A percentile compares a stretch with the other conserved stretches of the same genome.
Conservation (phyloP, 139 green algal species). For the Tetradesmus lagerheimii region DNA sequence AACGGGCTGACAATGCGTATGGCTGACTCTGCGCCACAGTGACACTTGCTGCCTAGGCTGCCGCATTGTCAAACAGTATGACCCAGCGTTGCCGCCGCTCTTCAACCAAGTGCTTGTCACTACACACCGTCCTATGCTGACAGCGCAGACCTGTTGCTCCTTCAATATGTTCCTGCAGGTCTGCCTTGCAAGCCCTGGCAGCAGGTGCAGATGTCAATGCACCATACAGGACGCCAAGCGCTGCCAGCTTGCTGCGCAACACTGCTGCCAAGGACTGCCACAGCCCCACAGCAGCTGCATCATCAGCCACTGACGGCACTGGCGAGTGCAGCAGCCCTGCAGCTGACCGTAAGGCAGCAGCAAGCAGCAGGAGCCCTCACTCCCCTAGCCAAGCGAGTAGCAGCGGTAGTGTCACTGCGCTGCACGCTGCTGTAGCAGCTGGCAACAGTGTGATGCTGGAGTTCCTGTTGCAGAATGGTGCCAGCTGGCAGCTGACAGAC, state of each 20-base stretch:
- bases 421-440: constrained; percentile 50
- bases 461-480: constrained; percentile 70
- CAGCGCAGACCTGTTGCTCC: background rate
- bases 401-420: constrained; percentile 29
- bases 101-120: too few species aligned
- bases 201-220: constrained; percentile 58
- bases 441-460: constrained; percentile 52
- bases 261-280: background rate
- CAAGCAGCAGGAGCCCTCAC: background rate
- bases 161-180: background rate
- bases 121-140: too few species aligned
- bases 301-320: background rate
- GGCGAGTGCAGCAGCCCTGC: background rate
- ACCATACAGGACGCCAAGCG: constrained; percentile 28
- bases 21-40: too few species aligned
- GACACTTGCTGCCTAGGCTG: too few species aligned
- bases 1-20: too few species aligned
- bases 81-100: too few species aligned
- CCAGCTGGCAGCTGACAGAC: constrained; percentile 54
- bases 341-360: constrained; percentile 24
- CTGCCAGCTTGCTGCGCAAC: constrained; percentile 10
- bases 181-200: constrained; percentile 57
- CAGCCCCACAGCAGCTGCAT: background rate
- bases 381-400: background rate
- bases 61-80: too few species aligned